Evolutionary conservation across 2,329 filamentous ascomycete genomes (phyloP), one percentile per base, ranked within the genome.

Genomic region (Orbilia quercus): DNA sequence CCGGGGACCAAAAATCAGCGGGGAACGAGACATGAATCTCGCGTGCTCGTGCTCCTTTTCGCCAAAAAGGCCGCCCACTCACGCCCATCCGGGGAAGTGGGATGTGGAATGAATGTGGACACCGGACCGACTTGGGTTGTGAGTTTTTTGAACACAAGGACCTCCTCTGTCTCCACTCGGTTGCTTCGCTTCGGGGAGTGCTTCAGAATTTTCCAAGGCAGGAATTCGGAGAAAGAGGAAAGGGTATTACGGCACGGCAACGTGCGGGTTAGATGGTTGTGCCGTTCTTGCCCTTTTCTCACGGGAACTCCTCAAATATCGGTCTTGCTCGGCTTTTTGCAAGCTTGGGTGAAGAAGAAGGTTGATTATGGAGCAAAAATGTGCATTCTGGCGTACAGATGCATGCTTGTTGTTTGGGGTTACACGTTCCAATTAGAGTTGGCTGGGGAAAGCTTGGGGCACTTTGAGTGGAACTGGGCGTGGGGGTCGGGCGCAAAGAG

Each of bases 371-470:
- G 54, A 67, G 51, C 59, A 48, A 42, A 9, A 28, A 40, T 28
- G 40, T 65, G 48, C 50, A 55, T 65, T 54, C 50, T 57, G 48
- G 50, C 23, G 40, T 47, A 47, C 40, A 48, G 40, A 42, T 62
- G 25, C 45, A 54, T 67, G 45, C 28, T 65, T 36, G 55, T 73
- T 62, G 60, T 73, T 73, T 73, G 60, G 67, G 69, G 69, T 73
- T 73, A 59, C 69, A 73, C 60, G 69, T 73, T 73, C 69, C 69
- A 73, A 66, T 73, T 73, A 73, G 69, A 73, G 69, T 73, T 73
- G 69, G 69, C 69, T 58, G 51, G 53, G 59, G 50, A 58, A 53
- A 58, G 60, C 60, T 65, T 65, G 60, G 58, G 60, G 60, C 60
- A 67, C 47, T 48, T 54, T 31, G 42, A 36, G 7, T 25, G 25